Percentiles rank a stretch among this genome's conserved stretches.
Conservation (phyloP, 2,329 filamentous ascomycete species). For the Ceratocystis huliohia region DNA sequence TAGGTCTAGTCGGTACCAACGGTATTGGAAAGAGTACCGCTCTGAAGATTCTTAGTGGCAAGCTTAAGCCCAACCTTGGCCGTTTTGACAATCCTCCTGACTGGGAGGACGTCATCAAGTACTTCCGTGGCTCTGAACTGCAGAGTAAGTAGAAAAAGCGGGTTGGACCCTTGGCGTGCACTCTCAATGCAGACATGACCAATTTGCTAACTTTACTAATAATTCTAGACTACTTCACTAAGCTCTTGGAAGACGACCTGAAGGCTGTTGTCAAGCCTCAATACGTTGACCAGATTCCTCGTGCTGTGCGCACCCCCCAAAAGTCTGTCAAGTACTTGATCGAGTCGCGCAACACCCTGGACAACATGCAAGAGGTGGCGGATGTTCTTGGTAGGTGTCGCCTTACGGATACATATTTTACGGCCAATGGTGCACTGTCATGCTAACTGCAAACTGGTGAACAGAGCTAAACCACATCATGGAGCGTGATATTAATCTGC, state of each 20-base stretch:
- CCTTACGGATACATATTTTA: background rate
- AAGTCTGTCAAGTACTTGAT: conserved; percentile 72
- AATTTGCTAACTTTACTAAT: background rate
- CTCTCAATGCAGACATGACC: background rate
- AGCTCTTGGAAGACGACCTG: conserved; percentile 89
- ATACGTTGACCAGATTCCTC: conserved; percentile 96
- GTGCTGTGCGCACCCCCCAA: conserved; percentile 69
- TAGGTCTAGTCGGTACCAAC: conserved; percentile 96
- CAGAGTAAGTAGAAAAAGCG: conserved; percentile 54
- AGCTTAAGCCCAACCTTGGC: conserved; percentile 95
- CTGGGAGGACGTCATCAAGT: conserved; percentile 97
- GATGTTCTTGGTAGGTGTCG: conserved; percentile 45
- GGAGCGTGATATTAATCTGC: conserved; percentile 76
- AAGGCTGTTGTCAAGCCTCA: conserved; percentile 98
- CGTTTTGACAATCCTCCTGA: conserved; percentile 92
- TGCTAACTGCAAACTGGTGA: conserved; percentile 24
- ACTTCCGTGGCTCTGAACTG: conserved; percentile 93
- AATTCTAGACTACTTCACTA: conserved; percentile 79
- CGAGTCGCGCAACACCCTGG: conserved; percentile 60
- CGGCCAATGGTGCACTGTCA: background rate
- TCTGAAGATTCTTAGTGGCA: conserved; percentile 94
- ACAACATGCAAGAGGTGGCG: conserved; percentile 69
- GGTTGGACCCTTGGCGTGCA: too few relatives aligned
- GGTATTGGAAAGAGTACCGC: conserved; percentile 99
- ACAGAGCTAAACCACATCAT: conserved; percentile 72